Conservation (phyloP, 805 yeast species). For the Candida taoyuanica region DNA sequence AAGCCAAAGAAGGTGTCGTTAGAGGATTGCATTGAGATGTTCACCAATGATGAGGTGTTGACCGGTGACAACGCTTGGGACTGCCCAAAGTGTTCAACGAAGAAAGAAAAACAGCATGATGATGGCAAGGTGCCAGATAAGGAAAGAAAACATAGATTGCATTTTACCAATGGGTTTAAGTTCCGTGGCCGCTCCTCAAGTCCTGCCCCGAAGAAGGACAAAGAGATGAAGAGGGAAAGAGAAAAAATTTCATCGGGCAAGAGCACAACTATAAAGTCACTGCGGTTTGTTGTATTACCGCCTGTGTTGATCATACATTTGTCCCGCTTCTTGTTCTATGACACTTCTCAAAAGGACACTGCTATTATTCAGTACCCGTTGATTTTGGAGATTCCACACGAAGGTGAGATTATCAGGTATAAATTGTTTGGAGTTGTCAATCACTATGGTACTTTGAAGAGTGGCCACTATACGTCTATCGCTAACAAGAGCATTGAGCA, state of each 20-base stretch:
- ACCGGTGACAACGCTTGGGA: slow-evolving; percentile 79
- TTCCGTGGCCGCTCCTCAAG: slow-evolving; percentile 29
- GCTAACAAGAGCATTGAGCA: slow-evolving; percentile 45
- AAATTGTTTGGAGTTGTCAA: slow-evolving; percentile 60
- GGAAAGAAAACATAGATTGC: slow-evolving; percentile 21
- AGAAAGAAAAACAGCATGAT: slow-evolving; percentile 1
- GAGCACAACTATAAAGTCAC: slow-evolving; percentile 56
- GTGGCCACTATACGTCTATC: slow-evolving; percentile 74
- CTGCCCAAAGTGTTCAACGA: slow-evolving; percentile 59
- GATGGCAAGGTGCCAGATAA: too few species aligned
- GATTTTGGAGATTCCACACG: slow-evolving; percentile 42
- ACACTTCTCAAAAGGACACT: slow-evolving; percentile 48
- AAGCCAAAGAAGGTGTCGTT: slow-evolving; percentile 38
- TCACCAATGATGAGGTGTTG: slow-evolving; percentile 58
- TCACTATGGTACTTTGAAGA: slow-evolving; percentile 63
- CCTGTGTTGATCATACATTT: slow-evolving; percentile 75
- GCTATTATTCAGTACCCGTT: slow-evolving; percentile 53
- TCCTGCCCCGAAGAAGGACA: slow-evolving; percentile 15
- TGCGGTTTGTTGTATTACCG: slow-evolving; percentile 77
- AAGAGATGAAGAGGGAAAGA: slow-evolving; percentile 13
- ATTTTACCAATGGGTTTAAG: slow-evolving; percentile 20
- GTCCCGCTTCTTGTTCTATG: slow-evolving; percentile 64
- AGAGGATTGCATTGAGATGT: slow-evolving; percentile 60
- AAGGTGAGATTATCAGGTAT: slow-evolving; percentile 38
- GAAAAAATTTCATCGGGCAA: slow-evolving; percentile 22